Base-by-base conservation (phyloP, 2,329 filamentous ascomycete genomes). In the Drechslerella coelobrocha region DNA sequence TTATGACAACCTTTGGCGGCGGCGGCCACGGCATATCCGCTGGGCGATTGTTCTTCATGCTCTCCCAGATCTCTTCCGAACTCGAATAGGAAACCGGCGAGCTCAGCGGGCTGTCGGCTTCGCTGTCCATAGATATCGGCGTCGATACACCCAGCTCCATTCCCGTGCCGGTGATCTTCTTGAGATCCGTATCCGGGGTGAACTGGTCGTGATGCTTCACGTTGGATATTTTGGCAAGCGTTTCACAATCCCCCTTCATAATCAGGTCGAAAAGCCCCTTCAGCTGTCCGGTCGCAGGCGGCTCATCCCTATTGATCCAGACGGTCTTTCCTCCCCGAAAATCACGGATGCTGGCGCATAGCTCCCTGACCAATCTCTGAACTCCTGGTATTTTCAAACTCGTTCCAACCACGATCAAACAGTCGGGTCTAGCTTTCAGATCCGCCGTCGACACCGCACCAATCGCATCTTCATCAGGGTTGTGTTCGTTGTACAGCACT, bases 401-500 rank as follows among this genome's bases (percentile, higher is more conserved):
- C 1, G 94, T 99, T 56, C 94, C 94, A 7, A 96, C 94, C 26
- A 99, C 94, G 74, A 99, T 87, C 24, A 99, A 85, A 17, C 92
- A 92, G 78, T 97, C 94, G 0, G 94, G 93, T 37, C 92, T 85
- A 43, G 88, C 85, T 71, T 91, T 89, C 66, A 97, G 82, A 78
- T 99, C 94, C 2, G 92, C 88, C 73, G 87, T 87, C 55, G 92
- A 91, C 41, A 96, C 92, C 21, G 90, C 90, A 45, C 93, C 92
- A 78, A 99, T 99, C 12, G 94, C 93, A 75, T 97, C 93, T 74
- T 94, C 91, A 74, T 99, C 94, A 0, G 94, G 94, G 77, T 97
- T 97, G 78, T 91, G 89, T 79, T 99, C 94, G 78, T 97, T 97
- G 81, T 99, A 99, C 8, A 99, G 84, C 2, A 97, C 93, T 82